phyloP scores from a whole-genome alignment of 1,284 basidiomycete species.

The Phaffia rhodozyma region DNA sequence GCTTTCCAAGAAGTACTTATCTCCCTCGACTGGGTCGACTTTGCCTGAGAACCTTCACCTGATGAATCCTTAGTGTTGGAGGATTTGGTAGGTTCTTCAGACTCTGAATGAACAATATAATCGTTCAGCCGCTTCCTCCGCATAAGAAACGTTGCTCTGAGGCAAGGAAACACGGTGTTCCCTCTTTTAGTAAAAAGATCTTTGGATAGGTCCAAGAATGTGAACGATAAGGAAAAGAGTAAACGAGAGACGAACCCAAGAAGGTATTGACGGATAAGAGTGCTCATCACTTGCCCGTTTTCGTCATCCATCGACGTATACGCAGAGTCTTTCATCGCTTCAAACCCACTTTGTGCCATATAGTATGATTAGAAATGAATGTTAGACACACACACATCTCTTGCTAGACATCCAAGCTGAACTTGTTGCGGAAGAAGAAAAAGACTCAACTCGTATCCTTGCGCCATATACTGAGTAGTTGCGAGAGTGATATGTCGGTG shows the following conservation, averaged over 20 bases:
- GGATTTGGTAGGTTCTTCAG: constrained; percentile 1
- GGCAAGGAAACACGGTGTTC: no score
- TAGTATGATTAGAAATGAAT: no score
- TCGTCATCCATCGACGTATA: constrained; percentile 55
- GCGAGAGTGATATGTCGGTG: neutral
- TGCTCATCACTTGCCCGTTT: constrained; percentile 65
- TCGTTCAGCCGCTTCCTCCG: constrained; percentile 31
- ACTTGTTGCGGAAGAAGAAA: neutral
- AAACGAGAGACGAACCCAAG: constrained; percentile 42
- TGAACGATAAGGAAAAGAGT: neutral
- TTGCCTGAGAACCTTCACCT: constrained; percentile 23
- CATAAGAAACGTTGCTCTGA: constrained; percentile 35
- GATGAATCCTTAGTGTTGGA: constrained; percentile 28
- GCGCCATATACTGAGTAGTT: constrained; percentile 49
- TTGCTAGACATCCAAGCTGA: constrained; percentile 42
- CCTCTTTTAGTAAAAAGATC: no score
- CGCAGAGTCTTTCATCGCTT: constrained; percentile 51
- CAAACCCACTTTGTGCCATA: constrained; percentile 44
- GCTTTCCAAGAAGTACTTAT: constrained; percentile 28
- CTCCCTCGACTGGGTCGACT: constrained; percentile 29
- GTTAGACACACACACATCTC: no score
- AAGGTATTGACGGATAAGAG: constrained; percentile 71
- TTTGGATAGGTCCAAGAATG: neutral
- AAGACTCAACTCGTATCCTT: constrained; percentile 34
- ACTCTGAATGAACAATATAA: neutral